phyloP scores from a whole-genome alignment of 768 basidiomycete genomes.

The Boletus pseudopeckii region DNA sequence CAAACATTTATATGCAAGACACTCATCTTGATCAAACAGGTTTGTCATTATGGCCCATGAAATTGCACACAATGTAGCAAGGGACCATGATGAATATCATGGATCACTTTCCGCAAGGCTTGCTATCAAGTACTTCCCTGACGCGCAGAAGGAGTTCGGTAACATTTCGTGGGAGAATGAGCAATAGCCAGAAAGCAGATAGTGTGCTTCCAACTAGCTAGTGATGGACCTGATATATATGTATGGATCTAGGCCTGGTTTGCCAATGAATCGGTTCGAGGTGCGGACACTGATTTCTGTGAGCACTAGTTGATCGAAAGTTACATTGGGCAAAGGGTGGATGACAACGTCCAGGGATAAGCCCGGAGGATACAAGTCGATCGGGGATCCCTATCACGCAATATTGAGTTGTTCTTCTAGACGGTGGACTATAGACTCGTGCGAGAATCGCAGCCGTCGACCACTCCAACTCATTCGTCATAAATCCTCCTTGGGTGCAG shows the following conservation, averaged over 20 bases:
- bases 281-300: not conserved
- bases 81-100: conserved; percentile 28
- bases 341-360: not conserved
- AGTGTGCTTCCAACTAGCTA: not conserved
- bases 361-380: not conserved
- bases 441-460: not conserved
- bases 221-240: not conserved
- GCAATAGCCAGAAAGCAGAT: not conserved
- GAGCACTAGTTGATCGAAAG: not conserved
- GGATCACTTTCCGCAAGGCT: conserved; percentile 21
- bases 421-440: not conserved
- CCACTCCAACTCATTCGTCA: not conserved
- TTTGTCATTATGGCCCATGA: conserved; percentile 30
- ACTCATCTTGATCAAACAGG: conserved; percentile 9
- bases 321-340: not conserved
- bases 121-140: conserved; percentile 4
- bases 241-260: not conserved
- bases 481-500: no score
- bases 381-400: not conserved
- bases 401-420: no score
- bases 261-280: not conserved
- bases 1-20: not conserved
- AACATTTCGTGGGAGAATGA: not conserved
- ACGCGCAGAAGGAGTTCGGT: not conserved
- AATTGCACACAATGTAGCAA: conserved; percentile 22